Conservation (phyloP, 1,284 basidiomycete species). For the Filobasidium uniguttulatum region DNA sequence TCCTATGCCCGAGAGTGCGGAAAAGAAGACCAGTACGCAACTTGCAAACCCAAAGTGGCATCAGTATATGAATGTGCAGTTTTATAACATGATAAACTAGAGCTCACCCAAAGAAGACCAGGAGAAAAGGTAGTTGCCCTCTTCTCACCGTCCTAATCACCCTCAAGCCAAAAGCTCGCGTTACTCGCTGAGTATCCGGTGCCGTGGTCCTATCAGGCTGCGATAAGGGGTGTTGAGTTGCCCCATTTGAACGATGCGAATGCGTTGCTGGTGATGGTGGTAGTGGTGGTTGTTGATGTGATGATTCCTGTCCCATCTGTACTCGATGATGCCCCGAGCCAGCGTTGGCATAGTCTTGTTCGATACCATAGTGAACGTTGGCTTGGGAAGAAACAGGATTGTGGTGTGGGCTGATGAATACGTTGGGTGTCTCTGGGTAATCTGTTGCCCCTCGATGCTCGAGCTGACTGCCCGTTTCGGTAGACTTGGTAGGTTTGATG, state of each 20-base stretch:
- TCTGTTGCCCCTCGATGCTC: too few species aligned
- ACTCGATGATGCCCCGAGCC: too few species aligned
- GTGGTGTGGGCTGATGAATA: too few species aligned
- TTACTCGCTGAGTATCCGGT: slow-evolving; percentile 4
- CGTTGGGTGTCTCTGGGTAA: too few species aligned
- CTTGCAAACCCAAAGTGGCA: slow-evolving; percentile 16
- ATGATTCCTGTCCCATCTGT: too few species aligned
- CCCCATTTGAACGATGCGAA: background rate
- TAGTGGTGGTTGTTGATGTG: background rate
- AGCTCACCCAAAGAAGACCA: slow-evolving; percentile 13
- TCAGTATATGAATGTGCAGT: background rate
- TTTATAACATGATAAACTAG: background rate
- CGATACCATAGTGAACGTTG: too few species aligned
- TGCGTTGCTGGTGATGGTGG: background rate
- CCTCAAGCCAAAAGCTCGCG: slow-evolving; percentile 11
- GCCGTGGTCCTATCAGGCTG: background rate
- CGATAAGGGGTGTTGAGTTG: background rate
- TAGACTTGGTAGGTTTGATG: too few species aligned
- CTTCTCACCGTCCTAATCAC: slow-evolving; percentile 11
- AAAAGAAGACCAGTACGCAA: slow-evolving; percentile 33
- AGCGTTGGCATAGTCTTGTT: too few species aligned
- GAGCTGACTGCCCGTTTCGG: too few species aligned
- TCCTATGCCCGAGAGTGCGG: slow-evolving; percentile 32
- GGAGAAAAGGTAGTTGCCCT: slow-evolving; percentile 13
- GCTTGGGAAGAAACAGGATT: too few species aligned